Evolutionary conservation across 202 grass and related monocot species (phyloP), one percentile per base, ranked within the genome.

Genomic region (Brachypodium distachyon): DNA sequence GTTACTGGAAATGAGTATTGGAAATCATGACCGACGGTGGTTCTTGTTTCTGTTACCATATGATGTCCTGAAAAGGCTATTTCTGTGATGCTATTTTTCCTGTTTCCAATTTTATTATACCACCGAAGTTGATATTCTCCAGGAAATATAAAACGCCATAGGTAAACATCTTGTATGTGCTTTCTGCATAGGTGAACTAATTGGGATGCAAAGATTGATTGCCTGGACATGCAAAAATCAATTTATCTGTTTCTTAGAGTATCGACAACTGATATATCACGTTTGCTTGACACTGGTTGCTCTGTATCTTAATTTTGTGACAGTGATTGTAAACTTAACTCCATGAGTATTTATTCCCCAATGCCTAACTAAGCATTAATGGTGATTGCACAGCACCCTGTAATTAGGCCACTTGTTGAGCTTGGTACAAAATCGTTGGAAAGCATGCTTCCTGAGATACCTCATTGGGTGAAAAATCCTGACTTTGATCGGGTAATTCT

Each of bases 381-480:
- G 55, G 16, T 63, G 32, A 61, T 81, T 83, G 31, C 33, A 12
- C 83, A 96, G 92, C 72, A 89, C 57, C 88, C 86, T 52, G 77
- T 76, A 54, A 83, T 91, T 72, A 81, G 77, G 70, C 88, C 83
- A 58, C 81, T 96, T 71, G 83, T 87, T 80, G 89, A 96, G 74
- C 81, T 87, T 31, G 92, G 89, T 84, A 64, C 55, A 21, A 84
- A 85, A 73, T 63, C 83, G 34, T 81, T 95, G 86, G 88, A 84
- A 44, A 61, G 50, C 48, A 91, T 89, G 63, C 77, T 96, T 65
- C 86, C 92, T 46, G 92, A 96, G 69, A 89, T 96, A 79, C 92
- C 92, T 36, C 70, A 82, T 59, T 95, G 92, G 92, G 84, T 95
- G 10, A 96, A 91, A 47, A 91, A 85, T 77, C 92, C 92, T 58